Conservation (phyloP, 2,329 filamentous ascomycete species). For the Lomentospora prolificans region DNA sequence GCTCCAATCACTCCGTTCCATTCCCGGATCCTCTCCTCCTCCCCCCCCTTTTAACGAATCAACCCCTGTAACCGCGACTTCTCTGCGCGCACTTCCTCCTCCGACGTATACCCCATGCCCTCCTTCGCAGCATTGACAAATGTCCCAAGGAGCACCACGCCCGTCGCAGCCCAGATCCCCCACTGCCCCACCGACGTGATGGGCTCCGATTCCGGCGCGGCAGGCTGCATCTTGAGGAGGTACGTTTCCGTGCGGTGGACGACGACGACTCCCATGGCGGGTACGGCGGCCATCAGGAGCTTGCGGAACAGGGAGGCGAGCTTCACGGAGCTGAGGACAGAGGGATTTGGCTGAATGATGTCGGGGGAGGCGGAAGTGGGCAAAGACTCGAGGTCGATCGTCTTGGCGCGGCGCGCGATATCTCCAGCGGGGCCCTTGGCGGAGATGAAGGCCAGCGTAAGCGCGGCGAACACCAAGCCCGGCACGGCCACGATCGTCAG, state of each 20-base stretch:
- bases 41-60: background rate
- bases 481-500: background rate
- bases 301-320: background rate
- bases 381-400: background rate
- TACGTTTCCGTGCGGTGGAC: conserved; percentile 8
- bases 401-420: background rate
- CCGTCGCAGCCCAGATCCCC: conserved; percentile 12
- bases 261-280: conserved; percentile 8
- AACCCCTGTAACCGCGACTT: background rate
- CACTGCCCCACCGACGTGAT: conserved; percentile 12
- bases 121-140: conserved; percentile 11
- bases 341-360: background rate
- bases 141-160: conserved; percentile 9
- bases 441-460: background rate
- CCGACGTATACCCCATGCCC: background rate
- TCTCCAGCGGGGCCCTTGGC: background rate
- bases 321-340: background rate
- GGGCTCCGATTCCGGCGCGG: conserved; percentile 6
- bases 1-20: background rate
- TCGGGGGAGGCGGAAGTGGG: background rate
- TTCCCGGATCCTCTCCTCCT: background rate
- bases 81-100: background rate
- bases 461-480: background rate
- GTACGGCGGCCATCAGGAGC: background rate
- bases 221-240: conserved; percentile 6